Base-by-base conservation (phyloP, 2,329 filamentous ascomycete genomes). In the Drechslerella coelobrocha region DNA sequence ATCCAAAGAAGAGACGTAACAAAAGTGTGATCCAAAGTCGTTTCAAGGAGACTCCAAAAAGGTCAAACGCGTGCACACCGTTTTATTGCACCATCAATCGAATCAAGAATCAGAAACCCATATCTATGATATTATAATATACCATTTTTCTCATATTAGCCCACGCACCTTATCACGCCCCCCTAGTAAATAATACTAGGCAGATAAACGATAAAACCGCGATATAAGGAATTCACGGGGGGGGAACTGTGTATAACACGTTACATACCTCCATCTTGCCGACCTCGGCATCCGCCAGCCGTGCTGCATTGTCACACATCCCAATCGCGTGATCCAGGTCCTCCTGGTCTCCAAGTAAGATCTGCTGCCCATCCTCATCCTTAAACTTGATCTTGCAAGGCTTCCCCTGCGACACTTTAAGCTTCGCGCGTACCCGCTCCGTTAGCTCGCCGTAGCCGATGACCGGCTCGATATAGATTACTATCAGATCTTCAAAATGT, bases 291-390 rank as follows among this genome's bases (percentile, higher is more conserved):
- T 87, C 85, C 78, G 93, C 88, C 79, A 85, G 89, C 80, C 83
- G 86, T 52, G 89, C 92, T 68, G 82, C 81, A 52, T 84, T 84
- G 78, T 86, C 90, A 5, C 88, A 87, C 51, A 83, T 84, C 78
- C 85, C 84, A 61, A 97, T 84, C 26, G 91, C 87, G 86, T 97
- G 90, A 55, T 97, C 92, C 73, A 97, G 80, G 81, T 99, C 94
- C 77, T 99, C 94, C 79, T 97, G 91, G 78, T 99, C 94, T 29
- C 89, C 92, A 86, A 99, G 88, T 29, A 93, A 97, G 76, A 99
- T 95, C 89, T 96, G 93, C 77, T 97, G 93, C 2, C 89, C 89
- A 61, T 88, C 83, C 75, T 97, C 94, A 73, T 95, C 91, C 76
- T 85, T 86, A 75, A 92, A 86, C 82, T 94, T 94, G 79, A 97